These are phyloP conservation scores for Dactylellina sp. DNA, from an alignment of 2,329 filamentous ascomycete genomes.

Conservation along the genomic window DNA sequence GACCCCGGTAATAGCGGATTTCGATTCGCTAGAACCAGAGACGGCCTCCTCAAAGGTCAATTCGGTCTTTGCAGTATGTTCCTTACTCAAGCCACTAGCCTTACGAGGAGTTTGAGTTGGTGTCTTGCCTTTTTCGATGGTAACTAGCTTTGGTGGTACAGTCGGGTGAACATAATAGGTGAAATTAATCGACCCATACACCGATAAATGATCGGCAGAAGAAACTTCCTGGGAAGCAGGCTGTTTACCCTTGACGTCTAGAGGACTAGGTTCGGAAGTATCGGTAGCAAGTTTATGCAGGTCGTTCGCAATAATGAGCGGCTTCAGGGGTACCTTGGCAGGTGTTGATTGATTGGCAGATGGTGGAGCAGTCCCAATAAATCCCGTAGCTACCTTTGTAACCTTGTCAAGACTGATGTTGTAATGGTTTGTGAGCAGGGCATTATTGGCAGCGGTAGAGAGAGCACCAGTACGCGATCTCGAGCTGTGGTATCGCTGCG, in stretches of 20 bases:
- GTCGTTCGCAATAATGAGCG: constrained; percentile 82
- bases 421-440: constrained; percentile 85
- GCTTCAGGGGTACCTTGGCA: constrained; percentile 64
- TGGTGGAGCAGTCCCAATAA: constrained; percentile 72
- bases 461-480: constrained; percentile 78
- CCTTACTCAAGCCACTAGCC: constrained; percentile 57
- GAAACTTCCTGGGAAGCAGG: constrained; percentile 60
- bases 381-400: constrained; percentile 83
- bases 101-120: constrained; percentile 58
- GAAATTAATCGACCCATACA: constrained; percentile 83
- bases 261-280: constrained; percentile 63
- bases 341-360: constrained; percentile 49
- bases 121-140: constrained; percentile 56
- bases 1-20: constrained; percentile 68
- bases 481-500: constrained; percentile 90
- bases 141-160: constrained; percentile 61
- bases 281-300: constrained; percentile 78
- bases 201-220: constrained; percentile 71
- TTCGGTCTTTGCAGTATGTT: constrained; percentile 62
- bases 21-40: constrained; percentile 64
- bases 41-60: constrained; percentile 65
- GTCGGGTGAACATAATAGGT: constrained; percentile 74
- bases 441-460: constrained; percentile 75
- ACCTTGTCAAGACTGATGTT: constrained; percentile 82
- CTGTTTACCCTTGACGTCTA: constrained; percentile 61